phyloP scores from a whole-genome alignment of 2,329 filamentous ascomycete species.

The Fusarium siculi region DNA sequence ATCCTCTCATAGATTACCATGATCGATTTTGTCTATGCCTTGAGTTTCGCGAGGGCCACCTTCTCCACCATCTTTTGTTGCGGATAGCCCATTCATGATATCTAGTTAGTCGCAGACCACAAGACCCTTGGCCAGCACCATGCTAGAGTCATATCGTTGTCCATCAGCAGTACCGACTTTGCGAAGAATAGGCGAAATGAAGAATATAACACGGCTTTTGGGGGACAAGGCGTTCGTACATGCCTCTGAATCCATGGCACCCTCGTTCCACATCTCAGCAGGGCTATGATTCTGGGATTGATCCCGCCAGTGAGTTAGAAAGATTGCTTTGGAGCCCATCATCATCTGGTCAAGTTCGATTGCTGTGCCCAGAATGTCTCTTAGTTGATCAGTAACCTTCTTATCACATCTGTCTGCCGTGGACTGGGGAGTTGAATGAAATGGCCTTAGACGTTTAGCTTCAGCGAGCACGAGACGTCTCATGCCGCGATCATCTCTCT shows the following conservation, averaged over 20 bases:
- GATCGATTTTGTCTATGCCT: not conserved
- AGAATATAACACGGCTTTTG: not conserved
- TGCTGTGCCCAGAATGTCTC: not conserved
- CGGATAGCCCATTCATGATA: too few species aligned
- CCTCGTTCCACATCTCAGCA: not conserved
- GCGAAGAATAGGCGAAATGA: conserved; percentile 2
- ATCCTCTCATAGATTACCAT: not conserved
- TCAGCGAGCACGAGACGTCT: not conserved
- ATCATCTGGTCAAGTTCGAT: conserved; percentile 17
- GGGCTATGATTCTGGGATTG: accelerated
- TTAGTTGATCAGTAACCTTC: not conserved
- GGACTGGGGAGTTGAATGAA: accelerated
- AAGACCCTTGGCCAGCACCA: conserved; percentile 2
- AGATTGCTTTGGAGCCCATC: conserved; percentile 17
- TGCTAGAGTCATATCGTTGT: not conserved
- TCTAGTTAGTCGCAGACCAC: conserved; percentile 26
- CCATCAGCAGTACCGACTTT: conserved; percentile 21
- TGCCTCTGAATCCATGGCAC: not conserved
- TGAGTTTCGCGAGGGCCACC: too few species aligned
- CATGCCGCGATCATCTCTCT: accelerated
- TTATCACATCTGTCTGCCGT: accelerated
- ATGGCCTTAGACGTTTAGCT: not conserved
- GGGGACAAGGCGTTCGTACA: accelerated
- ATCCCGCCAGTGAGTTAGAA: not conserved
- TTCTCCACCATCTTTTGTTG: not conserved